Evolutionary conservation across 495 filamentous ascomycete genomes (phyloP).

Genomic region (Hyaloscypha finlandica): DNA sequence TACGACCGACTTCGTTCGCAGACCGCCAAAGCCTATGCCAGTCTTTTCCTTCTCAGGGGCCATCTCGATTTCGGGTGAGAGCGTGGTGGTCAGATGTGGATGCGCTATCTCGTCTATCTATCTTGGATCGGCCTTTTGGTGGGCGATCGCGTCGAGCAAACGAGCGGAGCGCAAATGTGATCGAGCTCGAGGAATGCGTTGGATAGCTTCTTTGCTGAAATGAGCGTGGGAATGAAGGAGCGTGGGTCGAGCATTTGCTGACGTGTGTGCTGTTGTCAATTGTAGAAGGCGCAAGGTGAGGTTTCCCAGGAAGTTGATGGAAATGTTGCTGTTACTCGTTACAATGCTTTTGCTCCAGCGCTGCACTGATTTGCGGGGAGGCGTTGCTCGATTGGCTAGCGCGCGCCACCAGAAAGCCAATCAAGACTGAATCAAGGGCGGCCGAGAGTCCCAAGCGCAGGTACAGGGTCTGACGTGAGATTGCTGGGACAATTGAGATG

Average conservation of each 20-base stretch:
- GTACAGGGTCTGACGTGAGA: not conserved
- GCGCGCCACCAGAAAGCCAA: not conserved
- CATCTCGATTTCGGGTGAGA: slow-evolving; percentile 3
- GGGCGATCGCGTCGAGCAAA: not conserved
- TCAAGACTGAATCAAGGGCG: not conserved
- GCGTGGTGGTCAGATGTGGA: not conserved
- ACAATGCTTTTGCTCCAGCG: not conserved
- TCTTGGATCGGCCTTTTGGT: not conserved
- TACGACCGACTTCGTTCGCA: not conserved
- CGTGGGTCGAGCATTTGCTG: not conserved
- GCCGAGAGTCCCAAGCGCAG: not conserved
- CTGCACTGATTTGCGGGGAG: not conserved
- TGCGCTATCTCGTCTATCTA: not conserved
- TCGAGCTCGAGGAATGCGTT: not conserved
- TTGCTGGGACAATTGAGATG: not conserved
- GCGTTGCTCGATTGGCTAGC: not conserved
- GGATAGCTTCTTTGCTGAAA: not conserved
- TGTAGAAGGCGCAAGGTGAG: not conserved
- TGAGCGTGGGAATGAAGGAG: not conserved
- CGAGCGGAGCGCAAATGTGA: not conserved
- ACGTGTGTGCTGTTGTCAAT: not conserved
- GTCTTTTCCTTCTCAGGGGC: not conserved
- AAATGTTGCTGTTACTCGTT: no score
- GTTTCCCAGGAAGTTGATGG: no score
- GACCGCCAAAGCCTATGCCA: not conserved